Base-by-base conservation (phyloP, 352 stramenopile species). In the Blastocystis sp. region DNA sequence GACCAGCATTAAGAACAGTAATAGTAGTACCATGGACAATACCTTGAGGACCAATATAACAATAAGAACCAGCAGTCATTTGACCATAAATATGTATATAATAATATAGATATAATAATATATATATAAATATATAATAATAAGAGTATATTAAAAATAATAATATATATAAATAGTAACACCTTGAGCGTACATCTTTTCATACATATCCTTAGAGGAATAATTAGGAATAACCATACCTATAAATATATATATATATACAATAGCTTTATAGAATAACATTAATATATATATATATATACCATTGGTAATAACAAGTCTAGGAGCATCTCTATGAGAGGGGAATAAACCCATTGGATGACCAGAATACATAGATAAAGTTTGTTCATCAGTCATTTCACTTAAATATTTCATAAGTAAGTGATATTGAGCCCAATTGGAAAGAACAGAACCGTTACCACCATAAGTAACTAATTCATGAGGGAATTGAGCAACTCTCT, bases 151-250 rank as follows among this genome's bases (percentile, higher is more conserved):
- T n/a, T n/a, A n/a, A n/a, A n/a, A n/a, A n/a, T n/a, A n/a, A n/a
- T n/a, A n/a, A n/a, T n/a, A n/a, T n/a, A n/a, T n/a, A n/a, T n/a
- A n/a, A 37, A 58, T 58, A 34, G 76, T 81, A 49, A 80, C 80
- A 56, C 78, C 79, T 68, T 82, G 75, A 33, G 79, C 79, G 54
- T 86, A 85, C 44, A 82, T 71, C 69, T 82, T 81, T 68, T 86
- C 77, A 70, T 84, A 84, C 68, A 80, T 78, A 27, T 77, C 76
- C 43, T 77, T 75, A 4, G 72, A 78, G 42, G 73, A 82, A 70
- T 85, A 85, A 73, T 86, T 85, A 27, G 79, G 79, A 66, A 87
- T 83, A 71, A 87, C 79, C 54, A 87, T 79, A n/a, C n/a, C n/a
- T n/a, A n/a, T n/a, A n/a, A n/a, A n/a, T n/a, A n/a, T n/a, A n/a